Conservation (phyloP, 305 asterid genomes). For the Coffea humblotiana region DNA sequence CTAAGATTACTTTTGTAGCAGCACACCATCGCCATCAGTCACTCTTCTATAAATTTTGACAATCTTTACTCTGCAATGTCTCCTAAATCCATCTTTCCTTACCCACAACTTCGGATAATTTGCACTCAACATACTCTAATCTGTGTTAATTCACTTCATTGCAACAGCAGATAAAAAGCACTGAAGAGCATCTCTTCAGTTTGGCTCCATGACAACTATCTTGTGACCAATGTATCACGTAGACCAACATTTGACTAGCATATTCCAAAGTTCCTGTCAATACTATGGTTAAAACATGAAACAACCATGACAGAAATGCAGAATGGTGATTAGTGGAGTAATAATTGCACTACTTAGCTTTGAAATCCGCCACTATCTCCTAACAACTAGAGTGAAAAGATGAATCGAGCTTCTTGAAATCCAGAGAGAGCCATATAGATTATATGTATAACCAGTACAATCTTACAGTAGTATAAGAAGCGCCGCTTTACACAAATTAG, state of each 20-base stretch:
- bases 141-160: neutral
- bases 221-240: neutral
- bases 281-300: neutral
- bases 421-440: conserved; percentile 1
- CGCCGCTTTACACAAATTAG: conserved; percentile 20
- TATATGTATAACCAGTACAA: conserved; percentile 18
- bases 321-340: neutral
- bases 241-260: neutral
- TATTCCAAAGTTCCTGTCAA: neutral
- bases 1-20: neutral
- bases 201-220: neutral
- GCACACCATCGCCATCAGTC: neutral
- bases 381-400: neutral
- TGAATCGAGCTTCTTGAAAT: neutral
- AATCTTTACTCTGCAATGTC: neutral
- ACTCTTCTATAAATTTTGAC: neutral
- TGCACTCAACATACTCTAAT: neutral
- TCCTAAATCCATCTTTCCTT: neutral
- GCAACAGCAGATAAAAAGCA: neutral
- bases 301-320: neutral
- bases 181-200: neutral
- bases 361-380: neutral
- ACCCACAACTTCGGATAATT: neutral
- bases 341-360: neutral
- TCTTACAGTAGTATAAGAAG: conserved; percentile 1